A percentile compares a stretch with the other conserved stretches of the same genome.
These are phyloP conservation scores for Diplodia mutila DNA, from an alignment of 2,329 filamentous ascomycete species.

Conservation along the genomic window DNA sequence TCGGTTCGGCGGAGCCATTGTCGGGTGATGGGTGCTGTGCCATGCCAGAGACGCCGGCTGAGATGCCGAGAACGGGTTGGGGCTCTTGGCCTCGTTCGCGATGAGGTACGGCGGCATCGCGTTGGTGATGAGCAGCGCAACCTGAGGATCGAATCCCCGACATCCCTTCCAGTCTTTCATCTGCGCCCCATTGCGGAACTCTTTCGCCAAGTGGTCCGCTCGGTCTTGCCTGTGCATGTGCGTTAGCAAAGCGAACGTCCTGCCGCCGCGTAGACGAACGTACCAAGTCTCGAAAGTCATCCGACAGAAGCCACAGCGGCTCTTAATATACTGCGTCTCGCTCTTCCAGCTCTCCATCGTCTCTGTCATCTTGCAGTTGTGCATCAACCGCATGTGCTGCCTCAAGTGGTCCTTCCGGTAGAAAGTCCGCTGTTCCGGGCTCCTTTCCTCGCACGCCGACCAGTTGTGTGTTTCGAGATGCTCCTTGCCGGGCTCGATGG, in stretches of 20 bases:
- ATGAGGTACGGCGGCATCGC: conserved; percentile 59
- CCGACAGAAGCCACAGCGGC: conserved; percentile 11
- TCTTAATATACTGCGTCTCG: conserved; percentile 54
- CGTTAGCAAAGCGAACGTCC: conserved; percentile 23
- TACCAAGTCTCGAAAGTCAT: conserved; percentile 16
- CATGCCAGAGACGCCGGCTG: conserved; percentile 38
- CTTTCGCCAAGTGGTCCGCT: conserved; percentile 57
- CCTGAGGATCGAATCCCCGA: conserved; percentile 54
- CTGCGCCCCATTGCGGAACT: conserved; percentile 57
- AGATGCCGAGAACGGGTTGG: conserved; percentile 51
- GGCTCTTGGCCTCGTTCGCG: conserved; percentile 44
- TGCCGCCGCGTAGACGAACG: neutral
- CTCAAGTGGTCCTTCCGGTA: conserved; percentile 66
- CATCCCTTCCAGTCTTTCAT: conserved; percentile 62
- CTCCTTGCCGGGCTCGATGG: conserved; percentile 55
- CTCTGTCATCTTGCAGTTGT: conserved; percentile 63
- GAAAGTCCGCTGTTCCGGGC: conserved; percentile 64
- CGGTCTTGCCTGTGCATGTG: conserved; percentile 58
- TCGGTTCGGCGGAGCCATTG: neutral
- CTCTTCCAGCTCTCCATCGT: conserved; percentile 69
- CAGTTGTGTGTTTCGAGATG: conserved; percentile 66
- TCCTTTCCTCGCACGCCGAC: conserved; percentile 68
- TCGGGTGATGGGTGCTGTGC: conserved; percentile 36
- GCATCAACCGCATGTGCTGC: conserved; percentile 64
- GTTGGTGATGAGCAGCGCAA: conserved; percentile 54